Base-by-base conservation (phyloP, 371 early-diverging fungal genomes). In the Batrachochytrium dendrobatidis region DNA sequence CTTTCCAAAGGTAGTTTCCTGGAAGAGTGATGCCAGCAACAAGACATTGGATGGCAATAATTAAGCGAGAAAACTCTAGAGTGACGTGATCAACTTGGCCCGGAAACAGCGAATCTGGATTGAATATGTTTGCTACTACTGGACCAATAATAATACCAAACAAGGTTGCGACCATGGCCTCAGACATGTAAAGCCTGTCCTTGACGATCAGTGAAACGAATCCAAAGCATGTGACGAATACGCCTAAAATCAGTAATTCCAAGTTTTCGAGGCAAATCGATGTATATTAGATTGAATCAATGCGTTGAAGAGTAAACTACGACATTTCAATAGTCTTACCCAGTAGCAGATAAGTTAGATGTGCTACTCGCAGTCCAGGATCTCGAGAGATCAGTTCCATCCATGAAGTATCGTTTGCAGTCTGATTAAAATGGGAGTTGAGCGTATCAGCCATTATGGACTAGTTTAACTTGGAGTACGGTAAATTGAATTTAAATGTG, bases 151-250 rank as follows among this genome's bases (percentile, higher is more conserved):
- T 68, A 35, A 99, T 89, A 5, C 99, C 99, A 54, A 89, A 81
- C 8, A 88, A 58, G 18, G 90, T 80, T 10, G 95, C 89, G 5
- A 99, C 86, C 22, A 95, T 79, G 25, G 95, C 84, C 77, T 97
- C 98, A 33, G 91, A 88, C 60, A 98, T 67, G 72, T 86, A 93
- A 51, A 94, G 80, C 8, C 81, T 76, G 62, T 98, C 94, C 67
- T 95, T 96, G 55, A 93, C 72, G 65, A 91, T 80, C 67, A 95
- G 81, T 22, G 96, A 95, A 44, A 95, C 78, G 59, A 92, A 83
- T 2, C 93, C 92, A 64, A 91, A 92, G 50, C 87, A 58, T 32
- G 89, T 73, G 62, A 92, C 87, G 69, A 95, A 94, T 17, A 86
- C 86, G 59, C 92, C 91, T 24, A 90, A 59, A 3, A 22, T 7